phyloP scores from a whole-genome alignment of 164 flowering plant species.

The Brasenia schreberi region DNA sequence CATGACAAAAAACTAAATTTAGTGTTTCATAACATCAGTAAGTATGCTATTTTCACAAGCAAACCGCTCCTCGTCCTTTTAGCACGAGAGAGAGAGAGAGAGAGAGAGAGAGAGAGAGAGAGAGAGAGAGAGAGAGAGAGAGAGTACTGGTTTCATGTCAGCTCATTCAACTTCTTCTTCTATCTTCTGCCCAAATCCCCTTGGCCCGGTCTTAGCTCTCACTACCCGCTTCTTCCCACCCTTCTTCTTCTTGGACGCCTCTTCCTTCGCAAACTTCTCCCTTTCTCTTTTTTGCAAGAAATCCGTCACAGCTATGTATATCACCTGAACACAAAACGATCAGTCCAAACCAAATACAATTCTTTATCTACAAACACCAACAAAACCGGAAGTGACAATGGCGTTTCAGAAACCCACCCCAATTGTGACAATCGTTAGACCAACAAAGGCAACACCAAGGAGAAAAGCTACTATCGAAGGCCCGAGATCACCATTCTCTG shows the following conservation, averaged over 20 bases:
- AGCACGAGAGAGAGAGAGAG: too few species aligned
- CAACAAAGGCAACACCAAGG: constrained; percentile 51
- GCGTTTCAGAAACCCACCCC: constrained; percentile 34
- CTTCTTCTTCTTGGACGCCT: constrained; percentile 37
- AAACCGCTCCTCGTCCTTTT: too few species aligned
- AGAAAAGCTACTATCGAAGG: constrained; percentile 36
- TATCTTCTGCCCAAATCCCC: constrained; percentile 68
- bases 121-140: not conserved
- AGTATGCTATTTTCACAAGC: too few species aligned
- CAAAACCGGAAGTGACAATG: not conserved
- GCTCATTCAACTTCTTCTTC: constrained; percentile 13
- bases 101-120: constrained; percentile 1
- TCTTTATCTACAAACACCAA: not conserved
- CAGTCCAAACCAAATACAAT: not conserved
- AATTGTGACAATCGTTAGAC: constrained; percentile 54
- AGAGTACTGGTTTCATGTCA: not conserved
- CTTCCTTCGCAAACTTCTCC: constrained; percentile 73
- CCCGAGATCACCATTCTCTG: constrained; percentile 25
- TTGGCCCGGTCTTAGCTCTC: constrained; percentile 51
- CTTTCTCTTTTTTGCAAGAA: constrained; percentile 70
- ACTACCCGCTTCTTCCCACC: constrained; percentile 27
- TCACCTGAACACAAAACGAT: constrained; percentile 28
- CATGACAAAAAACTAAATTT: too few species aligned
- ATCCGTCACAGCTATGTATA: constrained; percentile 67
- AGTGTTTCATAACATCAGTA: too few species aligned